Evolutionary conservation across 2,329 filamentous ascomycete species (phyloP), one percentile per base, ranked within the genome.

Genomic region (Tolypocladium album): DNA sequence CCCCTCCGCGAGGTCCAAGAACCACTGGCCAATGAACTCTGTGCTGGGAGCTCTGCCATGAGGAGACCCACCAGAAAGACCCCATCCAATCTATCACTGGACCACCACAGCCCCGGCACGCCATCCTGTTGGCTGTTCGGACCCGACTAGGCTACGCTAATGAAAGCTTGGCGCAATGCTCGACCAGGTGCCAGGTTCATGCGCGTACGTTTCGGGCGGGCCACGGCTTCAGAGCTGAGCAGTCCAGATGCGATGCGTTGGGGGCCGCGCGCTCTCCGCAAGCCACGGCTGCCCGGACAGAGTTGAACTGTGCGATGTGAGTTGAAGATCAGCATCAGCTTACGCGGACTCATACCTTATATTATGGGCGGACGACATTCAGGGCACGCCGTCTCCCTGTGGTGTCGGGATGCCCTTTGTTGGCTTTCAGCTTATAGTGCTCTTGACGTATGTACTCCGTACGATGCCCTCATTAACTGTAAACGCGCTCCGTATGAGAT

Each of bases 121-220:
- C 34, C 38, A 57, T 24, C 55, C 55, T 52, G 59, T 57, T 57
- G 58, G 43, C 55, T 36, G 39, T 55, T 31, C 53, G 24, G 36
- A 59, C 3, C 17, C 42, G 42, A 56, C 55, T 52, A 43, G 42
- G n/a, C 39, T 47, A 55, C 53, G 38, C 55, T 57, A 60, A 56
- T 40, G 59, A 60, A 58, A 60, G 59, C 59, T 60, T 60, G 56
- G 61, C 56, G 22, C 20, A 36, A 12, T 4, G 47, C 17, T 11
- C 47, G 15, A 34, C 47, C 24, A 8, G 22, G 45, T 17, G 20
- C n/a, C 43, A 6, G 43, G 43, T 13, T 45, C 43, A 24, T 22
- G 43, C n/a, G 43, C 13, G 13, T 3, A 12, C 15, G 43, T 47
- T 27, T 47, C 11, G 22, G 22, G 22, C n/a, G 43, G 2, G 43